Evolutionary conservation across 176 grass and related monocot genomes (phyloP), one percentile per base, ranked within the genome.

Genomic region (Stipa capillata): DNA sequence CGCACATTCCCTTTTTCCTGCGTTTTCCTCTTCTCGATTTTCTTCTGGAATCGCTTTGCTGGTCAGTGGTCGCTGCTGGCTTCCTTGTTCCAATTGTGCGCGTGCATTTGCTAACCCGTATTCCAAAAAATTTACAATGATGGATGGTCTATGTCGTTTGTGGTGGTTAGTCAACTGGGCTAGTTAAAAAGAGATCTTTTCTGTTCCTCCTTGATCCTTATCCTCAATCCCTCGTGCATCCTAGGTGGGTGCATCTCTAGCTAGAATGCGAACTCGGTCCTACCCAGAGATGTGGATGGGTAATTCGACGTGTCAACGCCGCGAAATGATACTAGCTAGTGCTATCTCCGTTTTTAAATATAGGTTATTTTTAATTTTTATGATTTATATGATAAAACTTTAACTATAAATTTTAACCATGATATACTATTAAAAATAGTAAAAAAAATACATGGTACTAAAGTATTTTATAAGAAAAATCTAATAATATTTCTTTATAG

Each of bases 121-220:
- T n/a, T n/a, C n/a, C n/a, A n/a, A n/a, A n/a, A n/a, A n/a, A n/a
- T n/a, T n/a, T n/a, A n/a, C n/a, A n/a, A n/a, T n/a, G n/a, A n/a
- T n/a, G n/a, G n/a, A n/a, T n/a, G n/a, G n/a, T n/a, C n/a, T n/a
- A n/a, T 14, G 25, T 57, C 7, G 18, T 2, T 15, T 16, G 34
- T 36, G 54, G 65, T 64, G 21, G 45, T 45, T 53, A 59, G 56
- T 83, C 79, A 78, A 72, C 55, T 23, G 41, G n/a, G n/a, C n/a
- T 69, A 86, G 78, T 79, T 39, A n/a, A n/a, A n/a, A 20, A 15
- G 14, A 86, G 74, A 78, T 69, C 44, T 58, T 82, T 82, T 82
- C 23, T 48, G 15, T 48, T 88, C 68, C 55, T 25, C 49, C 79
- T 82, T 82, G 73, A 76, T 33, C 49, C 88, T 82, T 86, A 86